A percentile compares a stretch with the other conserved stretches of the same genome.
Evolutionary conservation across 345 rosid species (phyloP).

Genomic region (Boechera stricta): DNA sequence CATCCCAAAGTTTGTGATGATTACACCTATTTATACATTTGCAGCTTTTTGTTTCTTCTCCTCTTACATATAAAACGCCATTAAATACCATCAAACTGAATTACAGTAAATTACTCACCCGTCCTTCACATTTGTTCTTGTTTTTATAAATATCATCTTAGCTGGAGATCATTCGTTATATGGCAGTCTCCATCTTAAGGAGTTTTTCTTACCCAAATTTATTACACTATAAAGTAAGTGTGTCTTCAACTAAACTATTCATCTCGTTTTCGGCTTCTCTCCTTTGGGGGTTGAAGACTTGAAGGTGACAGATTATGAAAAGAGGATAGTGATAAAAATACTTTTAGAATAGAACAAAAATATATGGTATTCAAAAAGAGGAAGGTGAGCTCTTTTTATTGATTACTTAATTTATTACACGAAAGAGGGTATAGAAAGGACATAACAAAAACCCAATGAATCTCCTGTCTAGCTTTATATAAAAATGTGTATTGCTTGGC

Average conservation of each 20-base stretch:
- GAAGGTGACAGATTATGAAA: too few species aligned
- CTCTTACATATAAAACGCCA: slow-evolving; percentile 32
- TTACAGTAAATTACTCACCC: slow-evolving; percentile 30
- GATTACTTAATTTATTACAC: slow-evolving; percentile 21
- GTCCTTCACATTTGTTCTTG: not conserved
- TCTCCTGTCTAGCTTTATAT: slow-evolving; percentile 29
- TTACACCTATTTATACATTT: slow-evolving; percentile 47
- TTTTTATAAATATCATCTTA: not conserved
- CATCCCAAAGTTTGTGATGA: slow-evolving; percentile 61
- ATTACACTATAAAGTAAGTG: not conserved
- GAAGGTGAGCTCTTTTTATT: slow-evolving; percentile 9
- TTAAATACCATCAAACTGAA: slow-evolving; percentile 22
- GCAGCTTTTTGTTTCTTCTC: slow-evolving; percentile 36
- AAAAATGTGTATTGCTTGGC: slow-evolving; percentile 19
- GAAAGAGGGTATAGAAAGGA: slow-evolving; percentile 50
- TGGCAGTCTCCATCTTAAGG: too few species aligned
- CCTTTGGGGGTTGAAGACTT: not conserved
- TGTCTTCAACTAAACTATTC: not conserved
- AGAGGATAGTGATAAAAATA: not conserved
- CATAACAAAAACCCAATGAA: slow-evolving; percentile 38
- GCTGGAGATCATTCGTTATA: not conserved
- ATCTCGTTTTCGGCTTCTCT: too few species aligned
- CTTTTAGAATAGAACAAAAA: not conserved
- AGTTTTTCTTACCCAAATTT: not conserved
- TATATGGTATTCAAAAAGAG: not conserved